Evolutionary conservation across 768 basidiomycete genomes (phyloP), one percentile per base, ranked within the genome.

Genomic region (Chiua virens): DNA sequence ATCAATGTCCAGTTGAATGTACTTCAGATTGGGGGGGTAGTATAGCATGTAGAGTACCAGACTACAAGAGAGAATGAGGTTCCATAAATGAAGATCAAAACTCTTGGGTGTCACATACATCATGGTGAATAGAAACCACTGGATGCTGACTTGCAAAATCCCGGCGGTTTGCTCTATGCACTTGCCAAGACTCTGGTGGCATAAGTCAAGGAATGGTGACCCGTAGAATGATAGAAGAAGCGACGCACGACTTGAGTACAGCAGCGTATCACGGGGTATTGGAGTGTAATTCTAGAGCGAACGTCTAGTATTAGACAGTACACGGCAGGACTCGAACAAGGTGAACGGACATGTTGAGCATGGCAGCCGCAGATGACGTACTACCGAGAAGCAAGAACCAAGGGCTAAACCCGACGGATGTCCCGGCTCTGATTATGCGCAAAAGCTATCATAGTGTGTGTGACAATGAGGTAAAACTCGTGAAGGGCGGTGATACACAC

Each of bases 41-140:
- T 94, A 98, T 36, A 89, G 73, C 74, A 99, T 85, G 72, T 90
- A 98, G 3, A 99, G 81, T 0, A 95, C 78, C 51, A 98, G 77
- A 39, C 95, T 98, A 11, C 57, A 32, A 17, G 8, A n/a, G 8
- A 23, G 14, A 20, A 41, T 17, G 22, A 45, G 14, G 45, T 27
- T 39, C 21, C 17, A 35, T 4, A n/a, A 40, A n/a, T 43, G 23
- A 32, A 18, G 14, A 39, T 3, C 6, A 9, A 45, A 47, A 21
- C 20, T n/a, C n/a, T 14, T 3, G 23, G 10, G 22, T 22, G 9
- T n/a, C 15, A 78, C 88, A 48, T 58, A 95, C 95, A 97, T 85
- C 46, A 90, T 55, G 10, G 79, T 82, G 70, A 98, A 98, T 49
- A 92, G 72, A 25, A 83, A 68, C 92, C 93, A 98, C 64, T 93